phyloP scores from a whole-genome alignment of 2,329 filamentous ascomycete genomes.

The Keithomyces neogunnii region DNA sequence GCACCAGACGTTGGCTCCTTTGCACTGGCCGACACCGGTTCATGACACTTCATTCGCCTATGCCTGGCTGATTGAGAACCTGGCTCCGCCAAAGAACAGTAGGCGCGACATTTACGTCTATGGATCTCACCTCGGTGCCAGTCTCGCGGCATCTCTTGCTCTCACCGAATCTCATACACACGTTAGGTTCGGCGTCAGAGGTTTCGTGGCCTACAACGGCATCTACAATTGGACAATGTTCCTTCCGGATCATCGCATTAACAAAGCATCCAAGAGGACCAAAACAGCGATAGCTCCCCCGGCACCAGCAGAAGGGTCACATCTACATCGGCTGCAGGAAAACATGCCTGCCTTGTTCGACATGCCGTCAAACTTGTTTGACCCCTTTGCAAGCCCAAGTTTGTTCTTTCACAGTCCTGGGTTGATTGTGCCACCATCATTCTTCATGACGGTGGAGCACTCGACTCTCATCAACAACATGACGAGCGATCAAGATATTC shows the following conservation, averaged over 20 bases:
- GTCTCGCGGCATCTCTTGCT: conserved; percentile 47
- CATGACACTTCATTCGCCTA: conserved; percentile 49
- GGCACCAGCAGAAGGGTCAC: conserved; percentile 21
- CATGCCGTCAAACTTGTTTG: conserved; percentile 42
- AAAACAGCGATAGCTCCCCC: conserved; percentile 11
- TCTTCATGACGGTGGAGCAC: conserved; percentile 26
- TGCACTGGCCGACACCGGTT: conserved; percentile 47
- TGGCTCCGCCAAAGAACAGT: conserved; percentile 26
- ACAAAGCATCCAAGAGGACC: conserved; percentile 17
- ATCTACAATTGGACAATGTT: conserved; percentile 59
- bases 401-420: conserved; percentile 50
- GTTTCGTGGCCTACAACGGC: conserved; percentile 48
- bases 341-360: conserved; percentile 36
- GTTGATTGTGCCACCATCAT: conserved; percentile 35
- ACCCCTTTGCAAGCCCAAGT: conserved; percentile 49
- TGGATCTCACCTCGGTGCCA: conserved; percentile 49
- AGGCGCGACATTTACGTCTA: conserved; percentile 38
- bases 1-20: conserved; percentile 12
- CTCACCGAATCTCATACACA: conserved; percentile 44
- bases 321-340: conserved; percentile 28
- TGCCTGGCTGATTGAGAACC: conserved; percentile 38
- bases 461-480: conserved; percentile 16
- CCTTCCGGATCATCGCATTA: conserved; percentile 42
- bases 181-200: conserved; percentile 38
- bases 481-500: conserved; percentile 12